Evolutionary conservation across 208 protist species (phyloP), one percentile per base, ranked within the genome.

Genomic region (Trypanosoma vivax): DNA sequence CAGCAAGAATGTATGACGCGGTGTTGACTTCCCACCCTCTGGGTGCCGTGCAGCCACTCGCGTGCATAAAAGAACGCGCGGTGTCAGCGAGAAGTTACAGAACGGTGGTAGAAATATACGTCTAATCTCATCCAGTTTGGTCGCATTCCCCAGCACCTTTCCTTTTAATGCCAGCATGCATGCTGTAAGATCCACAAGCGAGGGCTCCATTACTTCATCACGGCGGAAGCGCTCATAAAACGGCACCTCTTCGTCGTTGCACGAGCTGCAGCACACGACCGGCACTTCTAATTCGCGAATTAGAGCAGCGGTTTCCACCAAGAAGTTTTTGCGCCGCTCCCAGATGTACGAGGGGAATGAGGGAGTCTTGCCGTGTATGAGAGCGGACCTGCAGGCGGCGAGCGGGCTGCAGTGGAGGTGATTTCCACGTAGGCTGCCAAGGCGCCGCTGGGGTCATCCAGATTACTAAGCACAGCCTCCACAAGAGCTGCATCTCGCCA

Each of bases 321-420:
- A 24, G 35, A 60, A 66, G 11, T 42, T 49, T 1, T 16, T 34
- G 25, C 51, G 60, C 30, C 5, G 51, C 21, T 53, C 60, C 60
- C 60, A 66, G 9, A 60, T 27, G 48, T 59, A 66, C 34, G 60
- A 38, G n/a, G 60, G 60, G 33, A 66, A 52, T 18, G 23, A 25
- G 23, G 19, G 2, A 28, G 1, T 10, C 6, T 28, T 9, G 24
- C n/a, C 3, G 21, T 28, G 18, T 40, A 5, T 25, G 14, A 53
- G 1, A n/a, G 47, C 50, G 18, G 33, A 30, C 30, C 33, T n/a
- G n/a, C n/a, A n/a, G n/a, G n/a, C n/a, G n/a, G n/a, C n/a, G n/a
- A n/a, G n/a, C 60, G 60, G 18, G 60, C 60, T 19, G 34, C 24
- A 10, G 23, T 18, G 24, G 16, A 7, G 23, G 52, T 29, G 14